Evolutionary conservation across 768 basidiomycete genomes (phyloP), one percentile per base, ranked within the genome.

Genomic region (Termitomyces sp.): DNA sequence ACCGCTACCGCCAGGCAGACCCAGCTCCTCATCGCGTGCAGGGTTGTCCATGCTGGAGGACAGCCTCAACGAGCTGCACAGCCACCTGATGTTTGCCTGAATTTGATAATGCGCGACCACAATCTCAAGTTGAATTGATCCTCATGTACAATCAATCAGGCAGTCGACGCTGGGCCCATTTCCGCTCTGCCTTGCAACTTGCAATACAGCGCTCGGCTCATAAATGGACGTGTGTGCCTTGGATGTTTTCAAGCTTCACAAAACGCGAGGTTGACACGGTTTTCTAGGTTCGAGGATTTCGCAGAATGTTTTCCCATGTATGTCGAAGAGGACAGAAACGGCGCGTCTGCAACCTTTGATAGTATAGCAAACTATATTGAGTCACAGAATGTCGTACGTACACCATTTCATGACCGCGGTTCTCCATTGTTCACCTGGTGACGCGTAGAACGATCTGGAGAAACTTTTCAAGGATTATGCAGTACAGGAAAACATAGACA

Each of bases 361-460:
- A 82, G 80, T 17, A 82, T 91, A 17, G 82, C 87, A 5, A 75
- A 82, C 58, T 87, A 87, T 52, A 85, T 90, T 62, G 87, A 90
- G 60, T 77, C 81, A 12, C 77, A 83, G 49, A 85, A 82, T 47
- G 64, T 74, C 62, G 77, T 77, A 63, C 49, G 68, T 76, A 68
- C 52, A 69, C 61, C 50, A 53, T 45, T 50, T 55, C 30, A 22
- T 43, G 53, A 17, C 2, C 9, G 8, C 22, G 2, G 15, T 14
- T 51, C 12, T 24, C 17, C 34, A 32, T 19, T 35, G 11, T 45
- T 51, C 40, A 46, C 45, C 57, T 19, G 46, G 38, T 34, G 38
- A 51, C 45, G 17, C 47, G 6, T 51, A 90, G 87, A 78, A 79
- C 37, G 81, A 84, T 57, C 76, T 86, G 40, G 85, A 90, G 50